phyloP scores from a whole-genome alignment of 192 early-diverging fungal species.

The Backusella tarrabulga region DNA sequence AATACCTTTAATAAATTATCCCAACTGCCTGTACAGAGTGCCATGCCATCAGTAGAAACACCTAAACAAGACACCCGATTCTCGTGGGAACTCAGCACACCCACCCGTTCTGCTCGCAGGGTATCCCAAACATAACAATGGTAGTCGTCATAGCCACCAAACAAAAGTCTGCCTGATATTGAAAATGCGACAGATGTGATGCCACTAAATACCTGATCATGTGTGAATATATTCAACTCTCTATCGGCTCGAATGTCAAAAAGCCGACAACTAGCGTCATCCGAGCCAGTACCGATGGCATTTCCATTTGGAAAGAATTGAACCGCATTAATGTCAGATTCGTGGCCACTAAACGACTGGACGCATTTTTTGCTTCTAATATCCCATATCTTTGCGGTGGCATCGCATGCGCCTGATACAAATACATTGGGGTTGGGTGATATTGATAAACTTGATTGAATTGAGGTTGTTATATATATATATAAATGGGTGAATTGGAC shows the following conservation, averaged over 20 bases:
- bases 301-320: slow-evolving; percentile 99
- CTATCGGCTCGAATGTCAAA: slow-evolving; percentile 98
- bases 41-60: slow-evolving; percentile 96
- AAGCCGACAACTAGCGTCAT: slow-evolving; percentile 96
- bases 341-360: slow-evolving; percentile 97
- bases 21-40: slow-evolving; percentile 97
- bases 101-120: slow-evolving; percentile 90
- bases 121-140: slow-evolving; percentile 99
- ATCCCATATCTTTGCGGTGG: slow-evolving; percentile 98
- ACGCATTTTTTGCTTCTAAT: slow-evolving; percentile 95
- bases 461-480: not conserved
- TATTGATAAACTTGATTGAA: slow-evolving; percentile 69
- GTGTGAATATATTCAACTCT: slow-evolving; percentile 97
- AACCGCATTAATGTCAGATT: slow-evolving; percentile 98
- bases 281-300: slow-evolving; percentile 96
- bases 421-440: slow-evolving; percentile 94
- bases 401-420: slow-evolving; percentile 98
- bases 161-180: slow-evolving; percentile 92
- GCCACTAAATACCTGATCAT: slow-evolving; percentile 98
- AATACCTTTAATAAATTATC: slow-evolving; percentile 95
- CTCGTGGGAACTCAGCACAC: slow-evolving; percentile 91
- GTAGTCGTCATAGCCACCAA: slow-evolving; percentile 99
- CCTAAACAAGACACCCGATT: slow-evolving; percentile 98
- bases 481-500: not conserved
- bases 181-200: slow-evolving; percentile 99